Base-by-base conservation (phyloP, 345 rosid species). In the Brassica nigra region DNA sequence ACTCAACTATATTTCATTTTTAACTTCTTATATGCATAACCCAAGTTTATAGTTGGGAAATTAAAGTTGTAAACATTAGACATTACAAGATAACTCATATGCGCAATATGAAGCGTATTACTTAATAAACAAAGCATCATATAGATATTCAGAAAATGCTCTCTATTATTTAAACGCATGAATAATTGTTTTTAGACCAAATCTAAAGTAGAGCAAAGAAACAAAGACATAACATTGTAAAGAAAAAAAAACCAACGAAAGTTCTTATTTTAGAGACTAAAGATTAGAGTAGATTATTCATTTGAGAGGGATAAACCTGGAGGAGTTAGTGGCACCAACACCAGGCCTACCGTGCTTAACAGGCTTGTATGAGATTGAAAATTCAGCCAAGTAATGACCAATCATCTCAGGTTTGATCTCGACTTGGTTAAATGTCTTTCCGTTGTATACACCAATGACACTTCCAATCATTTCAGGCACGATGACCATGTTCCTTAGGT, bases 341-440 rank as follows among this genome's bases (percentile, higher is more conserved):
- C 95, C 93, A 23, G 91, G 95, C 70, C 89, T 88, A 59, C 93
- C 90, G 27, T 91, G 95, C 89, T 88, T 91, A 23, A 91, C 90
- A 34, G 91, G 91, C 84, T 88, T 86, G 78, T 88, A 88, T 0
- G 85, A 77, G 82, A 88, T 88, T 0, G 89, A 86, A 76, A 86
- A 88, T 34, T 88, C 91, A 8, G 90, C 89, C 57, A 76, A 57
- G 66, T 76, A 76, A 67, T 76, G 79, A 8, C 79, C 79, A 55
- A 76, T 76, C 79, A 76, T 76, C 73, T 76, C 73, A 4, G 78
- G 78, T 55, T 75, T 75, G 72, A 75, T 75, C 20, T 75, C 78
- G 0, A 75, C 78, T n/a, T 75, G 78, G 66, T 75, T 75, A 36
- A 75, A 75, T 1, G 78, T 75, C 66, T 75, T 75, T 6, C 78